A percentile compares a stretch with the other conserved stretches of the same genome.
These are phyloP conservation scores for Stagonosporopsis rhizophila DNA, from an alignment of 2,329 filamentous ascomycete genomes.

Conservation along the genomic window DNA sequence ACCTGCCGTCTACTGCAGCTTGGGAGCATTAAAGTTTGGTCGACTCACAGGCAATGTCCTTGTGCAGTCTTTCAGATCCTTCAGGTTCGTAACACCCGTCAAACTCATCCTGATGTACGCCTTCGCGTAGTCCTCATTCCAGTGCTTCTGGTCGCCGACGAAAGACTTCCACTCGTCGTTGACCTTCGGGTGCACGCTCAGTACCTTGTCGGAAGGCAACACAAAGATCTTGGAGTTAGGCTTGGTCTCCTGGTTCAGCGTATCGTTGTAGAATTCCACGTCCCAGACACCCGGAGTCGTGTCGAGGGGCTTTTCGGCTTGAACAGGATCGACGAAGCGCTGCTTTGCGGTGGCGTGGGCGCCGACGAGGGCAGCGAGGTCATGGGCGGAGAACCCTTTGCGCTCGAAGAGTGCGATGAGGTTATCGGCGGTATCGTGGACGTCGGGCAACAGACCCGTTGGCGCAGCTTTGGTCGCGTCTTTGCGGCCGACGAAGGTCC, in stretches of 20 bases:
- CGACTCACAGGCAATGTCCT: slow-evolving; percentile 36
- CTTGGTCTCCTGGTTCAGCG: slow-evolving; percentile 29
- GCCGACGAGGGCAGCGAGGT: slow-evolving; percentile 63
- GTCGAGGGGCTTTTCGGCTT: slow-evolving; percentile 53
- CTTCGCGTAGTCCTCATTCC: slow-evolving; percentile 43
- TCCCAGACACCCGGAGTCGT: slow-evolving; percentile 61
- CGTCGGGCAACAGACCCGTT: slow-evolving; percentile 55
- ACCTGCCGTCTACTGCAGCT: neutral
- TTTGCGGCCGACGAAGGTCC: slow-evolving; percentile 58
- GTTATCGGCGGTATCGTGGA: slow-evolving; percentile 50
- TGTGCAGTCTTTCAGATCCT: slow-evolving; percentile 37
- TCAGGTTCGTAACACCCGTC: slow-evolving; percentile 34
- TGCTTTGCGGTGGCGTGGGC: slow-evolving; percentile 61
- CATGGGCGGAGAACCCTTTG: slow-evolving; percentile 60
- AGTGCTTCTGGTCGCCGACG: slow-evolving; percentile 38
- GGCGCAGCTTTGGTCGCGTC: slow-evolving; percentile 54
- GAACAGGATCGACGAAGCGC: slow-evolving; percentile 52
- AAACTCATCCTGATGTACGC: slow-evolving; percentile 44
- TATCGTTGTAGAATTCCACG: slow-evolving; percentile 56
- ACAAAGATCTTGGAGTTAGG: slow-evolving; percentile 36
- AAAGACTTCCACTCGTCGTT: slow-evolving; percentile 35
- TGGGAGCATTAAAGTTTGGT: slow-evolving; percentile 9
- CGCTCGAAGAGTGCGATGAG: slow-evolving; percentile 57
- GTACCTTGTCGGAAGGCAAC: slow-evolving; percentile 36
- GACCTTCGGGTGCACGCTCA: slow-evolving; percentile 38